Conservation (phyloP, 2,329 filamentous ascomycete species). For the Ophiosphaerella korrae region DNA sequence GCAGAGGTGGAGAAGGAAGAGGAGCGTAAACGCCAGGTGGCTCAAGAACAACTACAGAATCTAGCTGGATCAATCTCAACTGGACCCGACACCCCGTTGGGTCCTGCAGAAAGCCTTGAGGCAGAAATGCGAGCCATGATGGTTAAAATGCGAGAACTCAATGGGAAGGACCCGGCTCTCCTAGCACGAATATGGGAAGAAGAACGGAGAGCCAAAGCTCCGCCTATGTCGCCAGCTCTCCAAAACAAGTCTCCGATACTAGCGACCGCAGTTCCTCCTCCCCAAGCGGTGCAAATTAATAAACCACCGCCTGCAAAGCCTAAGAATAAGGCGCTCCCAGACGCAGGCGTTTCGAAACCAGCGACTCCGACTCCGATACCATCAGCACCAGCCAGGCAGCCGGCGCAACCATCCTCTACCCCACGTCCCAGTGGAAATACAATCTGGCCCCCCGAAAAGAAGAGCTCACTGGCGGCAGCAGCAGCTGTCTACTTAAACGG, state of each 20-base stretch:
- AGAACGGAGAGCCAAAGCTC: constrained; percentile 50
- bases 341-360: constrained; percentile 7
- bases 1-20: constrained; percentile 34
- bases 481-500: constrained; percentile 55
- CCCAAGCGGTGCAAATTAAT: constrained; percentile 12
- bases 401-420: constrained; percentile 5
- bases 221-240: constrained; percentile 27
- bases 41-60: constrained; percentile 29
- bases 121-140: constrained; percentile 61
- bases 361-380: constrained; percentile 4
- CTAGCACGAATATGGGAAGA: constrained; percentile 63
- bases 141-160: constrained; percentile 63
- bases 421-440: constrained; percentile 37
- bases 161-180: constrained; percentile 59
- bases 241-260: constrained; percentile 31
- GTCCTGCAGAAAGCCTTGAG: constrained; percentile 49
- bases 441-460: constrained; percentile 60
- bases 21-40: constrained; percentile 27
- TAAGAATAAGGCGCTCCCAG: constrained; percentile 21
- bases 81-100: neutral
- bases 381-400: constrained; percentile 6
- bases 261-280: constrained; percentile 10
- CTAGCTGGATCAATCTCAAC: constrained; percentile 8
- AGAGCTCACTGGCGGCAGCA: constrained; percentile 55
- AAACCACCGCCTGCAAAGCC: constrained; percentile 24